A percentile compares a stretch with the other conserved stretches of the same genome.
Evolutionary conservation across 2,329 filamentous ascomycete genomes (phyloP).

Genomic region (Dactylellina cionopaga): DNA sequence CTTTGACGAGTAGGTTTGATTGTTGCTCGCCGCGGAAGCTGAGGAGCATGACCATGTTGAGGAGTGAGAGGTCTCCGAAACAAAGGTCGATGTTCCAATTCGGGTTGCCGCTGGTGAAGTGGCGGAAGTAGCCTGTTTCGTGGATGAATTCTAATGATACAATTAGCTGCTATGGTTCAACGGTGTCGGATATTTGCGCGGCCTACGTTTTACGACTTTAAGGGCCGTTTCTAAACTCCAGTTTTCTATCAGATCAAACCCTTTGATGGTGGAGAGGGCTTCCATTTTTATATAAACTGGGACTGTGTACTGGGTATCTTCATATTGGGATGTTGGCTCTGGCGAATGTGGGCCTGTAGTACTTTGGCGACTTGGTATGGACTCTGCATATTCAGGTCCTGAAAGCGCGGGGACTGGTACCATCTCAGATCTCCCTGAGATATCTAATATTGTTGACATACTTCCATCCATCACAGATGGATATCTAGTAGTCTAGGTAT

Average conservation of each 20-base stretch:
- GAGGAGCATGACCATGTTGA: conserved; percentile 25
- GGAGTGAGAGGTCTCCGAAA: conserved; percentile 14
- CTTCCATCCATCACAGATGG: no score
- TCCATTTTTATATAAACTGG: background rate
- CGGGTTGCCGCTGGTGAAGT: background rate
- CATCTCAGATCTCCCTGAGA: no score
- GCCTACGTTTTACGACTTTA: conserved; percentile 6
- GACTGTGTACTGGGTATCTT: background rate
- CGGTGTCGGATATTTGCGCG: no score
- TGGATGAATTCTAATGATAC: background rate
- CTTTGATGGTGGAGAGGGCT: background rate
- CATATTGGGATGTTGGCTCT: background rate
- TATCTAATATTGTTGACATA: no score
- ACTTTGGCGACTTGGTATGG: no score
- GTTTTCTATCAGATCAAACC: background rate
- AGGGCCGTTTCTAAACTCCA: conserved; percentile 6
- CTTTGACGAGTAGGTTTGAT: conserved; percentile 6
- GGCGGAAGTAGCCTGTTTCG: conserved; percentile 7
- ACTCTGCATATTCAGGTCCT: no score
- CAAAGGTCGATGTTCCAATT: conserved; percentile 26
- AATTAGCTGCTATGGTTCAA: no score
- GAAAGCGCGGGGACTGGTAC: no score
- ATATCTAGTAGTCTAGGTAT: no score
- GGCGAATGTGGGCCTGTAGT: no score
- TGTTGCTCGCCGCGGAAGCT: conserved; percentile 18